phyloP scores from a whole-genome alignment of 306 rosid species.

The Heteromeles arbutifolia region DNA sequence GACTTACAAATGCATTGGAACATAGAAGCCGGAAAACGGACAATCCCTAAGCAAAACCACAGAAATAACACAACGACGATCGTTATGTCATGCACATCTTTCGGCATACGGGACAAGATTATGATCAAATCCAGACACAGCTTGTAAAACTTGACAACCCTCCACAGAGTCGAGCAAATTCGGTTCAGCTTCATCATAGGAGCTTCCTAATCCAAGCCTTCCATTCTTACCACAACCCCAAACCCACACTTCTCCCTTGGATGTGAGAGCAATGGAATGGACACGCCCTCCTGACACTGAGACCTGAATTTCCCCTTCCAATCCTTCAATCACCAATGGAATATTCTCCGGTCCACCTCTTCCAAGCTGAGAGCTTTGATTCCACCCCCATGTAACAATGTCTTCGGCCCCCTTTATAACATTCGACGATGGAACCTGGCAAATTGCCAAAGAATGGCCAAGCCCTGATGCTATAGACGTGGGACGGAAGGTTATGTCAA shows the following conservation, averaged over 20 bases:
- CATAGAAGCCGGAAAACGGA: background rate
- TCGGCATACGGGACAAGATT: conserved; percentile 60
- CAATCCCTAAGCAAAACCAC: background rate
- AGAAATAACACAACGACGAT: background rate
- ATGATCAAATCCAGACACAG: conserved; percentile 95
- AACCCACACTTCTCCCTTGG: conserved; percentile 67
- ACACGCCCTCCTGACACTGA: conserved; percentile 77
- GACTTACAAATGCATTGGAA: background rate
- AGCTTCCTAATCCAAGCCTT: conserved; percentile 77
- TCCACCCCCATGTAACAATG: conserved; percentile 89
- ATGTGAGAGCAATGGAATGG: conserved; percentile 68
- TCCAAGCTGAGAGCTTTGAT: conserved; percentile 76
- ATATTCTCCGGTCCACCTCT: conserved; percentile 47
- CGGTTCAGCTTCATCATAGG: conserved; percentile 67
- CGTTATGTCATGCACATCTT: conserved; percentile 24
- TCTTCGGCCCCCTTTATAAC: conserved; percentile 26
- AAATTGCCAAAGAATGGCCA: conserved; percentile 88
- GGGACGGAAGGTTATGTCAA: conserved; percentile 45
- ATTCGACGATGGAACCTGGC: conserved; percentile 34
- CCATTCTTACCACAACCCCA: conserved; percentile 94
- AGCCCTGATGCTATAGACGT: conserved; percentile 70
- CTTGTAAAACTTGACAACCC: conserved; percentile 62
- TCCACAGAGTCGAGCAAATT: conserved; percentile 48
- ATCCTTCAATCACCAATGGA: conserved; percentile 48
- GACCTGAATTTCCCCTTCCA: conserved; percentile 55